A percentile compares a stretch with the other conserved stretches of the same genome.
Evolutionary conservation across 345 rosid genomes (phyloP).

Genomic region (Stellera chamaejasme): DNA sequence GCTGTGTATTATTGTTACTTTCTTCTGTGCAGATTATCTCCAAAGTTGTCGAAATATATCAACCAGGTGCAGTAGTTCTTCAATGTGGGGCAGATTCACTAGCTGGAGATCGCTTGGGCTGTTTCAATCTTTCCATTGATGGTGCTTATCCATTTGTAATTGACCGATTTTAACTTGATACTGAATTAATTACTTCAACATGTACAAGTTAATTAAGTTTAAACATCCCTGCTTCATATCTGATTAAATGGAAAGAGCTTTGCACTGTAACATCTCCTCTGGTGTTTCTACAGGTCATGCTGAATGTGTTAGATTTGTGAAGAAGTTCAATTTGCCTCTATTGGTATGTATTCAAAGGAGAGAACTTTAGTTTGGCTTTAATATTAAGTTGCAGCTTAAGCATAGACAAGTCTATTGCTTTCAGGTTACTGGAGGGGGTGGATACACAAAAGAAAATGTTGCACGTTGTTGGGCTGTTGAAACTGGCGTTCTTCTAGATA

Average conservation of each 20-base stretch:
- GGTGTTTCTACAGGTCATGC: conserved; percentile 69
- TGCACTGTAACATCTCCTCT: too few species aligned
- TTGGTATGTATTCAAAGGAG: conserved; percentile 44
- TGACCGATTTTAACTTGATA: not conserved
- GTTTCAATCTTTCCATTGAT: conserved; percentile 96
- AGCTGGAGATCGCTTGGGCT: conserved; percentile 95
- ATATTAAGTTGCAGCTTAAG: not conserved
- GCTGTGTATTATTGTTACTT: conserved; percentile 10
- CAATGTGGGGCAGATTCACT: conserved; percentile 99
- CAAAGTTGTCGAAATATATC: conserved; percentile 90
- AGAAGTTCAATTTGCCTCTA: conserved; percentile 84
- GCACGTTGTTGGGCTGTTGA: conserved; percentile 99
- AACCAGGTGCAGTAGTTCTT: conserved; percentile 89
- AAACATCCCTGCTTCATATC: not conserved
- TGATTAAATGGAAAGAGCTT: too few species aligned
- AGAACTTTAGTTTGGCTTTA: conserved; percentile 2
- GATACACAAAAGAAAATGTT: conserved; percentile 96
- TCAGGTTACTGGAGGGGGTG: conserved; percentile 99
- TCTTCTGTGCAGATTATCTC: conserved; percentile 48
- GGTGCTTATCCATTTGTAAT: conserved; percentile 62
- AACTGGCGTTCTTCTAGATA: conserved; percentile 84
- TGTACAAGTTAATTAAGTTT: conserved; percentile 16
- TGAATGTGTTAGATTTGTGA: conserved; percentile 90
- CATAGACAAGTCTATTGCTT: not conserved
- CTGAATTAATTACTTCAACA: not conserved